Evolutionary conservation across 2,329 filamentous ascomycete genomes (phyloP).

Genomic region (Capronia americana): DNA sequence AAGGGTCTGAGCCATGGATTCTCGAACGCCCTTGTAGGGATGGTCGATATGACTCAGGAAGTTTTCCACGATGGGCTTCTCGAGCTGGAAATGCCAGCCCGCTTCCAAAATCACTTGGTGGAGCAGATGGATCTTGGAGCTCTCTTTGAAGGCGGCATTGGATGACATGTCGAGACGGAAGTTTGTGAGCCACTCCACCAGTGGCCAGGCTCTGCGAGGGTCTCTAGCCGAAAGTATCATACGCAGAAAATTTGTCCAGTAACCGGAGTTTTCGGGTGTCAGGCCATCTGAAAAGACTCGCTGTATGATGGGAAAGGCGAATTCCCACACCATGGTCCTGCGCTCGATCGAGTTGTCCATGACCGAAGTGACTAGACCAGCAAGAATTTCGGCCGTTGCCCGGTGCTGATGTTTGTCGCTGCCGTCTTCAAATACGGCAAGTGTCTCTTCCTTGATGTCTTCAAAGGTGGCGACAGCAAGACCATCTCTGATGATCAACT

Average conservation of each 20-base stretch:
- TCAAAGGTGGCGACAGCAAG: constrained; percentile 79
- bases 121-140: constrained; percentile 89
- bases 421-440: constrained; percentile 84
- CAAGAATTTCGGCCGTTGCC: constrained; percentile 91
- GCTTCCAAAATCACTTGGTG: constrained; percentile 86
- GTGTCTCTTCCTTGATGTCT: constrained; percentile 82
- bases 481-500: constrained; percentile 78
- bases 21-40: constrained; percentile 95
- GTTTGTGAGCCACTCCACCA: constrained; percentile 79
- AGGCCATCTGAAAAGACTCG: constrained; percentile 87
- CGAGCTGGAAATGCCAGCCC: constrained; percentile 95
- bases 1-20: constrained; percentile 89
- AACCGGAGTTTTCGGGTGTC: constrained; percentile 90
- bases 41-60: constrained; percentile 93
- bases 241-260: constrained; percentile 95
- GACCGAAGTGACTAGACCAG: constrained; percentile 80
- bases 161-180: constrained; percentile 94
- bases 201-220: constrained; percentile 82
- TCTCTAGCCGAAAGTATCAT: constrained; percentile 88
- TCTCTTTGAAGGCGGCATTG: constrained; percentile 98
- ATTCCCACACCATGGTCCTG: constrained; percentile 81
- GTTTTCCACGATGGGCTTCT: constrained; percentile 85
- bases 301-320: constrained; percentile 85
- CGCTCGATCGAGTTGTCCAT: constrained; percentile 77
- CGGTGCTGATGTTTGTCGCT: constrained; percentile 98